Evolutionary conservation across 257 asterid species (phyloP), one percentile per base, ranked within the genome.

Genomic region (Solanum chiquidenum): DNA sequence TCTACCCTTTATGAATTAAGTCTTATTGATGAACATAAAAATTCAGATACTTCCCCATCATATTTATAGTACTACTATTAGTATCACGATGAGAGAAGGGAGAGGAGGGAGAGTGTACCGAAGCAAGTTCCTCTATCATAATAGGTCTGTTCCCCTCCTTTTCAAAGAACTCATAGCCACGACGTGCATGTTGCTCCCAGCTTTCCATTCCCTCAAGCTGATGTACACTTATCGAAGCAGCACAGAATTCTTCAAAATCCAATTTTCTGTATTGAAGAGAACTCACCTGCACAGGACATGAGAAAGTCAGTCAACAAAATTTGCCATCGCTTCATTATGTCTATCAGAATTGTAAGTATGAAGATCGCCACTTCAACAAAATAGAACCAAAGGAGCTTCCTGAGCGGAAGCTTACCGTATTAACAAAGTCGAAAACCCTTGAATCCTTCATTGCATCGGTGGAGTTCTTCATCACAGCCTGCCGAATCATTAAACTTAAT

Each of bases 381-480:
- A 33, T 29, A 75, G 55, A 52, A 29, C 42, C n/a, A 34, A 60
- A 29, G 80, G 58, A n/a, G 83, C n/a, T 42, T 42, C 62, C 37
- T 44, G 86, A 77, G 62, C 6, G n/a, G 62, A 52, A 6, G 83
- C 72, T 89, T 89, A 97, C 99, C 96, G 93, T 93, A 88, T 86
- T 92, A 74, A 92, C 97, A 87, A 93, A 97, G 35, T 97, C 99
- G 13, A 94, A 55, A 87, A 97, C 98, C 90, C 99, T 93, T 4
- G 99, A 95, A 89, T 97, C 99, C 92, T 94, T 96, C 95, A 96
- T 92, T 44, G 99, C 99, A 87, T 96, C 98, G 1, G 99, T 97
- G 12, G 94, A 91, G 90, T 87, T 88, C 93, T 90, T 95, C 74
- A 92, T 69, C 87, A 93, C 90, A 60, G 98, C 98, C 99, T 97